Evolutionary conservation across 768 basidiomycete species (phyloP).

Genomic region (Phaffia tasmanica): DNA sequence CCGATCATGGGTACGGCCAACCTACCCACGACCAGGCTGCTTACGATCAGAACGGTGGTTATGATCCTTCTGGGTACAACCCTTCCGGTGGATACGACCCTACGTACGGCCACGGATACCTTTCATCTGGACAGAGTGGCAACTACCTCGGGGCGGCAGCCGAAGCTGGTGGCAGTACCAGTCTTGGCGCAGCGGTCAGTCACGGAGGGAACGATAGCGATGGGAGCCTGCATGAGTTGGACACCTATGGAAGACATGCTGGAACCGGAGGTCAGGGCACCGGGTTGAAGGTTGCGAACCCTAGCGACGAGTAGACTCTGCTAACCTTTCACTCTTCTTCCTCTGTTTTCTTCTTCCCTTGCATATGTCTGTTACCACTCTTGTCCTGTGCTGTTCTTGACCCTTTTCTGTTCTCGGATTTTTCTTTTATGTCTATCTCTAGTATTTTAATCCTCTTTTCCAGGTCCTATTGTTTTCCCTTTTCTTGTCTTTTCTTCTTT

Average conservation of each 20-base stretch:
- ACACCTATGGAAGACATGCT: background rate
- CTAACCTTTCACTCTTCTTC: background rate
- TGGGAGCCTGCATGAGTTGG: constrained; percentile 5
- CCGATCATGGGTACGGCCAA: too few species aligned
- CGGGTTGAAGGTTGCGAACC: constrained; percentile 15
- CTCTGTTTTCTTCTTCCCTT: background rate
- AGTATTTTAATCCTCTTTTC: background rate
- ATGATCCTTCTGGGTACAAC: background rate
- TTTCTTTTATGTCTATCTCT: background rate
- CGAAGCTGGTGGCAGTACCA: background rate
- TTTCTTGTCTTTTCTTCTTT: background rate
- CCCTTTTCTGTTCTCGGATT: too few species aligned
- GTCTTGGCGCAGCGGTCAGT: background rate
- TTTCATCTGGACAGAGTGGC: background rate
- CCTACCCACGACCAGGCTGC: too few species aligned
- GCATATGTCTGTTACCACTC: background rate
- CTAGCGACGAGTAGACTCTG: constrained; percentile 10
- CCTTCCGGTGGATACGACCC: constrained; percentile 11
- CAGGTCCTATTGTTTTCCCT: background rate
- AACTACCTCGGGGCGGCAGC: background rate
- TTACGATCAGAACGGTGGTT: too few species aligned
- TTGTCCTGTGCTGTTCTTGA: background rate
- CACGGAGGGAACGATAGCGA: constrained; percentile 3
- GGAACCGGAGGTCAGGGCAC: background rate
- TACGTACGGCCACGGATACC: background rate